Conservation (phyloP, 768 basidiomycete genomes). For the Psilocybe subaeruginosa region DNA sequence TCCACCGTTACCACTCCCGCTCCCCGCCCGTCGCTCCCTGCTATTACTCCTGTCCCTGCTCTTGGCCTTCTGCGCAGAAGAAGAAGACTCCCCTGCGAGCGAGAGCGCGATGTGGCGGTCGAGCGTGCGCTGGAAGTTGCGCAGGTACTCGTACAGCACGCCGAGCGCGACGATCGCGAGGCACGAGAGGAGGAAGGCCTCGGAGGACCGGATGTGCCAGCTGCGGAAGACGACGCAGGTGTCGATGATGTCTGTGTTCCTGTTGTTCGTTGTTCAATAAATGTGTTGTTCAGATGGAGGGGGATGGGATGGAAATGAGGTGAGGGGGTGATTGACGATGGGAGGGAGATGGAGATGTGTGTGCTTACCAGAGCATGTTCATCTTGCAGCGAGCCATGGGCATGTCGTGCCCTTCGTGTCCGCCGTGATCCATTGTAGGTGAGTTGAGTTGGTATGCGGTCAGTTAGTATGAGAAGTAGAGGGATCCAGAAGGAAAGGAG, state of each 20-base stretch:
- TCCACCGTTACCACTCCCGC: constrained; percentile 29
- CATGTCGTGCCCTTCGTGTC: constrained; percentile 50
- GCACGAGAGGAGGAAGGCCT: constrained; percentile 65
- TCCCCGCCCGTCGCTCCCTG: constrained; percentile 19
- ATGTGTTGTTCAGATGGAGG: too few relatives aligned
- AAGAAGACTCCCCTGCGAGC: constrained; percentile 39
- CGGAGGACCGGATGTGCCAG: constrained; percentile 67
- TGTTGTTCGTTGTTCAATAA: constrained; percentile 16
- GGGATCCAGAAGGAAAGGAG: too few relatives aligned
- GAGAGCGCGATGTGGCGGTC: constrained; percentile 60
- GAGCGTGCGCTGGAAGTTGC: constrained; percentile 59
- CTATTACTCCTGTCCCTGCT: constrained; percentile 30
- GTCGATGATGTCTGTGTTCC: constrained; percentile 79
- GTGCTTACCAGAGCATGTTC: constrained; percentile 77
- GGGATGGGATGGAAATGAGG: background rate
- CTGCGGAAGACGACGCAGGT: constrained; percentile 81
- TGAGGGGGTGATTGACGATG: background rate
- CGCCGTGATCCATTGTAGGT: constrained; percentile 30
- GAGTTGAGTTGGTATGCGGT: too few relatives aligned
- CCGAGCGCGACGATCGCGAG: constrained; percentile 66
- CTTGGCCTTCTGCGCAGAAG: constrained; percentile 48
- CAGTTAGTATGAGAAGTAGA: too few relatives aligned
- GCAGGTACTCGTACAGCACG: constrained; percentile 81
- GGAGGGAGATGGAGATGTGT: too few relatives aligned
- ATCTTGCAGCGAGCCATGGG: constrained; percentile 60